Evolutionary conservation across 441 rosid genomes (phyloP).

Genomic region (Corymbia citriodora): DNA sequence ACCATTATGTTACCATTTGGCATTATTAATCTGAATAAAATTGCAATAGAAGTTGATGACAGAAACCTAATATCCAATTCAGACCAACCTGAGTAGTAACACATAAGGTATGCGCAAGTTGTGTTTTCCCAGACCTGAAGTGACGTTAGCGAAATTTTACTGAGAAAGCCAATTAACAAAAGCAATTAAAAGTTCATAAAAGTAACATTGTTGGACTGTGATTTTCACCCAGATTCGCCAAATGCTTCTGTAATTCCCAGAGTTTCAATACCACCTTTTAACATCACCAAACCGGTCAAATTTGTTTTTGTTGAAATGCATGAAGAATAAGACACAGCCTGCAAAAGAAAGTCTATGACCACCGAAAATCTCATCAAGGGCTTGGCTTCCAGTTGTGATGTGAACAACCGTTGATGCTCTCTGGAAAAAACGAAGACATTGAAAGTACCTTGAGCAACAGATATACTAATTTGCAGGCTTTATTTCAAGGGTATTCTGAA

Average conservation of each 20-base stretch:
- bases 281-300: conserved; percentile 5
- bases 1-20: not conserved
- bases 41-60: not conserved
- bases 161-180: not conserved
- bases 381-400: conserved; percentile 91
- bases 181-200: not conserved
- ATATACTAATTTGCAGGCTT: not conserved
- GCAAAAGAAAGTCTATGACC: conserved; percentile 20
- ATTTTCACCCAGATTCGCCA: conserved; percentile 74
- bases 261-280: conserved; percentile 83
- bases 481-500: not conserved
- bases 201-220: not conserved
- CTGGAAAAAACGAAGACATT: conserved; percentile 25
- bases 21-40: not conserved
- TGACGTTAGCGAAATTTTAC: not conserved
- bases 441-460: not conserved
- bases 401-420: conserved; percentile 64
- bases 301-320: not conserved
- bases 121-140: conserved; percentile 90
- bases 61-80: not conserved
- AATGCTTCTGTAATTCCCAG: conserved; percentile 84
- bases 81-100: conserved; percentile 76
- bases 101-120: conserved; percentile 91
- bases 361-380: conserved; percentile 86
- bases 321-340: not conserved